Base-by-base conservation (phyloP, 495 filamentous ascomycete genomes). In the Annulohypoxylon bovei region DNA sequence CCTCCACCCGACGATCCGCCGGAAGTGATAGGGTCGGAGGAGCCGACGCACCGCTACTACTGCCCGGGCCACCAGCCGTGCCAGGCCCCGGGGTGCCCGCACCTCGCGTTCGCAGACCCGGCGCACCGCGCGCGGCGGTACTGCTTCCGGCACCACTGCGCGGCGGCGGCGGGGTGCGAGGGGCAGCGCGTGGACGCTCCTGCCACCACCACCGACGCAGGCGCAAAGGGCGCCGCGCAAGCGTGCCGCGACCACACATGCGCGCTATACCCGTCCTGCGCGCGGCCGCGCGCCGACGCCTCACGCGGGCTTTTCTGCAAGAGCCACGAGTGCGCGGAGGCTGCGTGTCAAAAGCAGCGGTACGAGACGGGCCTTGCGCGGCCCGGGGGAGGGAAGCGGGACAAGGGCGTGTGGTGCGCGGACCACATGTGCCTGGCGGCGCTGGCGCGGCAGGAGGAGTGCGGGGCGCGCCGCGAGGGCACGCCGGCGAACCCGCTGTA, bases 121-220 rank as follows among this genome's bases (percentile, higher is more conserved):
- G 46, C 55, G 22, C 57, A 75, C 52, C 60, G 64, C 22, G 65
- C 65, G 1, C 42, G 20, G 16, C 35, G 25, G 32, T 75, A 28
- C 40, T 72, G 65, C 56, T 72, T 66, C 42, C 52, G 46, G 1
- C 72, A 72, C 53, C 62, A 63, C 61, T 72, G 68, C 65, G 47
- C 49, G 4, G 39, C 53, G n/a, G 20, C 53, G 1, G 6, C 52
- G 14, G 42, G 53, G 12, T 65, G 71, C 57, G 68, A 20, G 8
- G 50, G 44, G 1, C 30, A 23, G 49, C 62, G 71, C 22, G 71
- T 64, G 2, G 67, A 54, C 2, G 63, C 50, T n/a, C n/a, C n/a
- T n/a, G n/a, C n/a, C n/a, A n/a, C n/a, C n/a, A n/a, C n/a, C n/a
- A n/a, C n/a, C 22, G 52, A 55, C 14, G 71, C 54, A 8, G 62